Evolutionary conservation across 805 yeast genomes (phyloP).

Genomic region (Blastobotrys attinorum): DNA sequence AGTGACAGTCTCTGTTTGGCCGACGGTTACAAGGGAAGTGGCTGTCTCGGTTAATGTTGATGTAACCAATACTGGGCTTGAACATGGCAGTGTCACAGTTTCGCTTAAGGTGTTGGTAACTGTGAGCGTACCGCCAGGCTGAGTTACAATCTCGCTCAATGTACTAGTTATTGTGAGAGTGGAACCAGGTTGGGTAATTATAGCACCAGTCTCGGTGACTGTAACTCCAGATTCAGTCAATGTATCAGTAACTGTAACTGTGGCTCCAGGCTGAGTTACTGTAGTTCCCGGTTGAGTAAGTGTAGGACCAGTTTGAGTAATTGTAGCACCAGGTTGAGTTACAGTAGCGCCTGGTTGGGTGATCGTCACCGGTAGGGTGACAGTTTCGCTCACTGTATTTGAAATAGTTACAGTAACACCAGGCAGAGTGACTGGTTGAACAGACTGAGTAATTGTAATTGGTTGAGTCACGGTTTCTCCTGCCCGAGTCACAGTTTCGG

Average conservation of each 20-base stretch:
- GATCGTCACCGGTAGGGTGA: neutral
- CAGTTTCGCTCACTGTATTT: neutral
- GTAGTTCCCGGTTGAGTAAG: neutral
- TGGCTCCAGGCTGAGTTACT: neutral
- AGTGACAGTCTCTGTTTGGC: neutral
- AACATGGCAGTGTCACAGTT: no score
- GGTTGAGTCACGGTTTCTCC: neutral
- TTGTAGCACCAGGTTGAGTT: neutral
- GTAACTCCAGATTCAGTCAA: no score
- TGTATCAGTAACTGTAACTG: neutral
- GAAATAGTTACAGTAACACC: neutral
- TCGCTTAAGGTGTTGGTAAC: neutral
- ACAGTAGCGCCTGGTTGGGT: neutral
- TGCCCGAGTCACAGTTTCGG: slow-evolving; percentile 15
- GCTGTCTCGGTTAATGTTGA: no score
- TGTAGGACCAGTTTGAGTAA: neutral
- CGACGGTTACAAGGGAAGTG: no score
- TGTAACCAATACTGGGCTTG: no score
- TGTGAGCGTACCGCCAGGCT: neutral
- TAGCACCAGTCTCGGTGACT: neutral
- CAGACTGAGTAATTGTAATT: neutral
- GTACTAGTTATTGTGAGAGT: neutral
- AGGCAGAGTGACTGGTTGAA: neutral
- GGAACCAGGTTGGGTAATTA: no score
- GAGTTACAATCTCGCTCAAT: no score